Percentiles rank a stretch among this genome's conserved stretches.
Evolutionary conservation across 1,284 basidiomycete genomes (phyloP).

Genomic region (Tilletia caries): DNA sequence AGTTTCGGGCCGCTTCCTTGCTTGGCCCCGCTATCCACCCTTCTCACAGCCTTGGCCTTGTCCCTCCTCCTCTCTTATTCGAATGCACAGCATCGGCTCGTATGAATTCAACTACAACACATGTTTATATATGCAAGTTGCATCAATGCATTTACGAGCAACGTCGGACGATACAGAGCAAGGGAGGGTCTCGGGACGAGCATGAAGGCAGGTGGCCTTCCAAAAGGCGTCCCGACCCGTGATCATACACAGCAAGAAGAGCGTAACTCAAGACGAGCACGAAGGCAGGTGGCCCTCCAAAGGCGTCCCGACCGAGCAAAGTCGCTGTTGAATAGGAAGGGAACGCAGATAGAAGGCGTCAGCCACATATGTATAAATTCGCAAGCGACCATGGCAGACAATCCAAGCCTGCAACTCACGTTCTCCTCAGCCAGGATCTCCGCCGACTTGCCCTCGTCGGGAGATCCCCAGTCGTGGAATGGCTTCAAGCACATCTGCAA

Average conservation of each 20-base stretch:
- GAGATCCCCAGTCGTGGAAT: conserved; percentile 37
- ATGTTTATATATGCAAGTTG: no score
- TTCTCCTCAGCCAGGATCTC: conserved; percentile 12
- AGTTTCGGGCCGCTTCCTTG: no score
- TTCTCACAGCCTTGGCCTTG: no score
- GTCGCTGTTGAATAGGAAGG: not conserved
- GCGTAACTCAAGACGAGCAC: not conserved
- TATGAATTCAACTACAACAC: no score
- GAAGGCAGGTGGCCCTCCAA: conserved; percentile 13
- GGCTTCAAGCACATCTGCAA: conserved; percentile 40
- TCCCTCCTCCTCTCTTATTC: no score
- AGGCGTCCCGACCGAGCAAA: conserved; percentile 8
- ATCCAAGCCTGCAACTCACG: conserved; percentile 1
- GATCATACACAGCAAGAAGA: not conserved
- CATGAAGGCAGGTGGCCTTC: no score
- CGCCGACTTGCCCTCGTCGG: not conserved
- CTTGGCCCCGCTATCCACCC: no score
- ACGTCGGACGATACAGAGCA: no score
- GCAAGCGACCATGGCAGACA: not conserved
- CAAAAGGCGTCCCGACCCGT: no score
- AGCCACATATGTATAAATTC: not conserved
- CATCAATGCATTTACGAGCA: no score
- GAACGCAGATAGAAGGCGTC: not conserved
- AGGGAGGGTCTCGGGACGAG: no score
- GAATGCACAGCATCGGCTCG: no score